Percentiles rank a stretch among this genome's conserved stretches.
These are phyloP conservation scores for Fusarium abutilonis DNA, from an alignment of 2,329 filamentous ascomycete genomes.

Conservation along the genomic window DNA sequence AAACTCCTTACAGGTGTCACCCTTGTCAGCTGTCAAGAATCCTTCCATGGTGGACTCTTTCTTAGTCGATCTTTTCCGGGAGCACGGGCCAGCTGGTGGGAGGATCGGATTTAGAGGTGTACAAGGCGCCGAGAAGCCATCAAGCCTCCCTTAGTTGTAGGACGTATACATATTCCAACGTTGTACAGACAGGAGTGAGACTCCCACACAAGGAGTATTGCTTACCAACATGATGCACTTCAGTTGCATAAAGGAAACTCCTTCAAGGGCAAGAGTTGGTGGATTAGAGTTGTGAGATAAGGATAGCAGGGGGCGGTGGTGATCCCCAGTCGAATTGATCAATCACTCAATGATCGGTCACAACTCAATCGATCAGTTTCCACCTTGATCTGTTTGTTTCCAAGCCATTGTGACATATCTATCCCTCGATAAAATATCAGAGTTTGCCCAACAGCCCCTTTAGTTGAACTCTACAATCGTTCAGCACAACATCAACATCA, in stretches of 20 bases:
- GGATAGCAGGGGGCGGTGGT: not conserved
- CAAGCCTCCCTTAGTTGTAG: not conserved
- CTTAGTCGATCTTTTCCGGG: not conserved
- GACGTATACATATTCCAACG: not conserved
- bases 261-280: not conserved
- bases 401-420: not conserved
- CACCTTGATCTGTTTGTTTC: not conserved
- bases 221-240: not conserved
- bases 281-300: conserved; percentile 4
- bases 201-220: not conserved
- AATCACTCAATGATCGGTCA: conserved; percentile 6
- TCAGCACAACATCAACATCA: not conserved
- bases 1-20: not conserved
- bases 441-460: not conserved
- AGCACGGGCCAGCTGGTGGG: not conserved
- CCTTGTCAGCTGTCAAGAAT: not conserved
- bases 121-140: not conserved
- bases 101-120: not conserved
- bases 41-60: not conserved
- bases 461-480: not conserved
- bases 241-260: not conserved
- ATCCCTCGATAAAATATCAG: not conserved
- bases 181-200: conserved; percentile 1
- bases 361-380: conserved; percentile 1
- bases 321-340: conserved; percentile 21